Conservation (phyloP, 2,329 filamentous ascomycete species). For the Zymoseptoria tritici region DNA sequence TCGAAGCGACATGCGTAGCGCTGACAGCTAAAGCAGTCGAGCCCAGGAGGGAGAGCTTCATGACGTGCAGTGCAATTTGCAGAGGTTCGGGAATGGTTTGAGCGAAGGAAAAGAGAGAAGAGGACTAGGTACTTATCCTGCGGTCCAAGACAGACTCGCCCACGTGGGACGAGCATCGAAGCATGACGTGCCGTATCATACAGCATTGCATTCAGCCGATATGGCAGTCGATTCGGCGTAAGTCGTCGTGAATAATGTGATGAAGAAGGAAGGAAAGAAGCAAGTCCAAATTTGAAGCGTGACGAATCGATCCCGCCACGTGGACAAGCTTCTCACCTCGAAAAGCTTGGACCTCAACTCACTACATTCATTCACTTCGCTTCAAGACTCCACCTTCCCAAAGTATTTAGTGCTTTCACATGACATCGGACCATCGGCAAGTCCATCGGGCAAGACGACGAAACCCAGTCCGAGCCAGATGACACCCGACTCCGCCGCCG, state of each 20-base stretch:
- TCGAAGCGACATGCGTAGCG: conserved; percentile 5
- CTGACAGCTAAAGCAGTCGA: conserved; percentile 4
- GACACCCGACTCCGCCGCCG: conserved; percentile 7
- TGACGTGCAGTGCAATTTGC: neutral
- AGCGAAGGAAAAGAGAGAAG: neutral
- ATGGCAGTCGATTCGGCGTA: too few species aligned
- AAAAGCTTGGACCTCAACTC: neutral
- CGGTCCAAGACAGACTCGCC: neutral
- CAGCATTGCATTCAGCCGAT: neutral
- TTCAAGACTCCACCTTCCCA: neutral
- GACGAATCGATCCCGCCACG: neutral
- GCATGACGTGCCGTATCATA: neutral
- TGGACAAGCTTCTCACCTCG: neutral
- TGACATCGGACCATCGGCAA: neutral
- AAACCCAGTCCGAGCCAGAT: neutral
- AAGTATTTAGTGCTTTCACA: neutral
- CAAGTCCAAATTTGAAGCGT: neutral
- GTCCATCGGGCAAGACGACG: too few species aligned
- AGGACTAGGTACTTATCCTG: neutral
- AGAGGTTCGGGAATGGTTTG: neutral
- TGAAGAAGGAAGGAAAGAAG: neutral
- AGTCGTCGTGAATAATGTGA: neutral
- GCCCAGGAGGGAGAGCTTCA: conserved; percentile 4
- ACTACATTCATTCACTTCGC: neutral
- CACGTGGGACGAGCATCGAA: neutral